Percentiles rank a stretch among this genome's conserved stretches.
phyloP scores from a whole-genome alignment of 2,329 filamentous ascomycete genomes.

The Calonectria fujianensis region DNA sequence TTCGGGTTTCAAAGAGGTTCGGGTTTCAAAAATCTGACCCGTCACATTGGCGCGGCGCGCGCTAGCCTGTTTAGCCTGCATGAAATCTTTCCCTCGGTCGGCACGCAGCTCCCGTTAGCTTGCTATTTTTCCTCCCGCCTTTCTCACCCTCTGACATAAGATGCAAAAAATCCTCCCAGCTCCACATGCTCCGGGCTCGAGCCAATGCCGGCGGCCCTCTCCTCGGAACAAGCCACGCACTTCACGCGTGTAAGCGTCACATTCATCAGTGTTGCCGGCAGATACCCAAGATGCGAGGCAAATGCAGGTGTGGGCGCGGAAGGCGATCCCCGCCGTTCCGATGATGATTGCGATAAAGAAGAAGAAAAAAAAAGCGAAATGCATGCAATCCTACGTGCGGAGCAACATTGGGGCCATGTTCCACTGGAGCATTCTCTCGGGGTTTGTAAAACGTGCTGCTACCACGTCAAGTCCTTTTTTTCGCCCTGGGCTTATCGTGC shows the following conservation, averaged over 20 bases:
- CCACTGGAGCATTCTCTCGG: background rate
- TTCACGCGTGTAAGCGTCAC: slow-evolving; percentile 5
- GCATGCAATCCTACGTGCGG: background rate
- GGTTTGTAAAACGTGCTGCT: background rate
- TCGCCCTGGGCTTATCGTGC: background rate
- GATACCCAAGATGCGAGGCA: background rate
- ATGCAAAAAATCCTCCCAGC: background rate
- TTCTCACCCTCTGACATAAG: slow-evolving; percentile 5
- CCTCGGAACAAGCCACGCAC: background rate
- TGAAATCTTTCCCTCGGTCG: background rate
- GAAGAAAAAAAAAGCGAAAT: background rate
- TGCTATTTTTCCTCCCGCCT: background rate
- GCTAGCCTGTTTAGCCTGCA: slow-evolving; percentile 1
- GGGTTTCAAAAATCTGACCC: background rate
- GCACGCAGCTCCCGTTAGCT: slow-evolving; percentile 1
- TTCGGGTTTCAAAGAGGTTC: background rate
- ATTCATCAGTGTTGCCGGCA: slow-evolving; percentile 3
- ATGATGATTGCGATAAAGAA: background rate
- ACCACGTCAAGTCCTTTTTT: background rate
- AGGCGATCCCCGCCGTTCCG: slow-evolving; percentile 1
- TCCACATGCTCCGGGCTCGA: background rate
- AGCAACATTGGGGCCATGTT: background rate
- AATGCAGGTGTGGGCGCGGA: background rate
- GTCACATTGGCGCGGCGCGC: background rate
- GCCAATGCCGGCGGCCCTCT: background rate